Conservation (phyloP, 2,329 filamentous ascomycete genomes). For the Xylaria sp. region DNA sequence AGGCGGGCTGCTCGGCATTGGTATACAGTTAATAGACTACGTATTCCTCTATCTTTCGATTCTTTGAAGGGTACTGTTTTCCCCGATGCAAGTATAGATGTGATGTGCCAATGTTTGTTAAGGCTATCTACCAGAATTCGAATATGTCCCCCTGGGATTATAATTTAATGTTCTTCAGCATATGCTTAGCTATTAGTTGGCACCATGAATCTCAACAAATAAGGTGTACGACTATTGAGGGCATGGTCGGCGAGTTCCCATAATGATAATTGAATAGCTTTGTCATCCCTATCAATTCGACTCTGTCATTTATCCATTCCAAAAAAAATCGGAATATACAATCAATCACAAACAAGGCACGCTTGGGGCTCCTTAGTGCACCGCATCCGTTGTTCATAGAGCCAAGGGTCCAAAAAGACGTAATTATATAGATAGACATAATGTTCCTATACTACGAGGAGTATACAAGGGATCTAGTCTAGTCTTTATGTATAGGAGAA, state of each 20-base stretch:
- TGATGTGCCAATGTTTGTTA: neutral
- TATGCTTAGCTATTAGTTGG: neutral
- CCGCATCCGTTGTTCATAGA: neutral
- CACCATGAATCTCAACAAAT: neutral
- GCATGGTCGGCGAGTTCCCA: neutral
- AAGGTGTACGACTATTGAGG: neutral
- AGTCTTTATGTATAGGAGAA: neutral
- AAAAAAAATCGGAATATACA: neutral
- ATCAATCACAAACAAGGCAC: neutral
- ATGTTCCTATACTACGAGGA: neutral
- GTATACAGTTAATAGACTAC: conserved; percentile 33
- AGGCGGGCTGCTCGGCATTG: conserved; percentile 19
- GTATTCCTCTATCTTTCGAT: neutral
- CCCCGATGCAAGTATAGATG: neutral
- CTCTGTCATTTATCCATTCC: neutral
- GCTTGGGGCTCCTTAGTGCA: too few relatives aligned
- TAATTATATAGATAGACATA: neutral
- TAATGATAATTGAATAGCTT: neutral
- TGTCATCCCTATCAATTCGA: too few relatives aligned
- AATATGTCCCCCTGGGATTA: neutral
- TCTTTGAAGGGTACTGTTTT: neutral
- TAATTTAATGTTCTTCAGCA: neutral
- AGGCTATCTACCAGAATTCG: neutral
- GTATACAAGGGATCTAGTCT: neutral
- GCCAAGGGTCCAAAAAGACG: neutral